Percentiles rank a stretch among this genome's conserved stretches.
These are phyloP conservation scores for Chrysoporthe deuterocubensis DNA, from an alignment of 2,329 filamentous ascomycete genomes.

Conservation along the genomic window DNA sequence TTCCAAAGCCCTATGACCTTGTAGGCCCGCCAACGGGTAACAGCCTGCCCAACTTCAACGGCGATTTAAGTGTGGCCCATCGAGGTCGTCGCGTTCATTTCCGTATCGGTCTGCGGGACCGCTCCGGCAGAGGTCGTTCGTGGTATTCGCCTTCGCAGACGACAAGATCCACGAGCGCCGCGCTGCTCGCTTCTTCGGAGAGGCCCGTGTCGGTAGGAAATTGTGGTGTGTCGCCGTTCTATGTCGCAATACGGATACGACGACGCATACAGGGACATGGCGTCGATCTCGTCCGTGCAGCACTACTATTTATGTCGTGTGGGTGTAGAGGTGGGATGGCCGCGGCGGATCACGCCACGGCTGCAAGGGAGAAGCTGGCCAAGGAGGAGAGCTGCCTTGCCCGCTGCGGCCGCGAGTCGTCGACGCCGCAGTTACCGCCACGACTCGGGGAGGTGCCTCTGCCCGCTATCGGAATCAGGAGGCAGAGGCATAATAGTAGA, in stretches of 20 bases:
- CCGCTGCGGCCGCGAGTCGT: not conserved
- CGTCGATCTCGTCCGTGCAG: not conserved
- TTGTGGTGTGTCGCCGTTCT: no score
- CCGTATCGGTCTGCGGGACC: not conserved
- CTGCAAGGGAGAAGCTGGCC: not conserved
- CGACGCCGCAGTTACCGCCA: not conserved
- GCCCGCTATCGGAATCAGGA: not conserved
- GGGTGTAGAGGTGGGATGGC: not conserved
- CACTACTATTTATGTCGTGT: not conserved
- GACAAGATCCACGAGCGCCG: no score
- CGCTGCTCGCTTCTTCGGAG: no score
- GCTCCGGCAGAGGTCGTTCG: no score
- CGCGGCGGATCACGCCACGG: not conserved
- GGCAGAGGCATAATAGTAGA: not conserved
- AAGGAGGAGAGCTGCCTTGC: not conserved
- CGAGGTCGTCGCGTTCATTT: no score
- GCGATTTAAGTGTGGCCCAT: no score
- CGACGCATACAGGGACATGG: not conserved
- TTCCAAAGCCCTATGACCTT: not conserved
- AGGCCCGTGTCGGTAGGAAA: no score
- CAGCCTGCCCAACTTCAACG: no score
- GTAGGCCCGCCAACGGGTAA: not conserved
- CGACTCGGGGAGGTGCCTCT: not conserved
- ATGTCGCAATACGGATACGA: not conserved
- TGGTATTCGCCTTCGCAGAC: no score